Percentiles rank a stretch among this genome's conserved stretches.
Evolutionary conservation across 179 eudicot species (phyloP).

Genomic region (Spinacia oleracea): DNA sequence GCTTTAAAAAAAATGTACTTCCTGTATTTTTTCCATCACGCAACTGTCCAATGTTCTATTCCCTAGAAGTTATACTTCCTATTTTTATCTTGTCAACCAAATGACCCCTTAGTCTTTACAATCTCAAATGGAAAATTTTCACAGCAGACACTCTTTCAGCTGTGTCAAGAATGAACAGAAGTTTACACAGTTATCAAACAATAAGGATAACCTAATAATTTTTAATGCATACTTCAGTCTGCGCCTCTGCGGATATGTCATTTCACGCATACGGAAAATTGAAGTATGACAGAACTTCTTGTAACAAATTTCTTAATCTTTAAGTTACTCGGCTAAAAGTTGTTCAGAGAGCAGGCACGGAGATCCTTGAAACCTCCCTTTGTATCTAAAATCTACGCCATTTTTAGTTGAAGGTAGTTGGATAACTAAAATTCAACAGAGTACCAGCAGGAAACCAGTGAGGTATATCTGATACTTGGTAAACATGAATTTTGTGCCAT

Average conservation of each 20-base stretch:
- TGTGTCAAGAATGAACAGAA: neutral
- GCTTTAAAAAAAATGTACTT: neutral
- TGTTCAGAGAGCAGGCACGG: no score
- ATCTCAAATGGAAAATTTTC: neutral
- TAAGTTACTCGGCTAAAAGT: neutral
- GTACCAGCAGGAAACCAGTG: neutral
- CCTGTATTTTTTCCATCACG: neutral
- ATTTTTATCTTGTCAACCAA: neutral
- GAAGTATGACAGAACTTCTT: neutral
- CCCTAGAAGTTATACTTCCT: neutral
- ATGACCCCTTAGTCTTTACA: neutral
- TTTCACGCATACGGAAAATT: neutral
- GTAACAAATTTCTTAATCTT: neutral
- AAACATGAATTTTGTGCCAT: neutral
- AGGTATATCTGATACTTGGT: neutral
- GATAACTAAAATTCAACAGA: neutral
- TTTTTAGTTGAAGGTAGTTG: neutral
- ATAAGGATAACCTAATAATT: neutral
- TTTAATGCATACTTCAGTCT: no score
- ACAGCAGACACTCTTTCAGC: neutral
- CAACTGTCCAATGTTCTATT: neutral
- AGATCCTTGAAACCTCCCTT: neutral
- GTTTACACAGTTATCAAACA: neutral
- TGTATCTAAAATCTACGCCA: neutral
- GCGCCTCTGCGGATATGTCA: neutral